Percentiles rank a stretch among this genome's conserved stretches.
These are phyloP conservation scores for Aureoboletus auriporus DNA, from an alignment of 768 basidiomycete genomes.

Conservation along the genomic window DNA sequence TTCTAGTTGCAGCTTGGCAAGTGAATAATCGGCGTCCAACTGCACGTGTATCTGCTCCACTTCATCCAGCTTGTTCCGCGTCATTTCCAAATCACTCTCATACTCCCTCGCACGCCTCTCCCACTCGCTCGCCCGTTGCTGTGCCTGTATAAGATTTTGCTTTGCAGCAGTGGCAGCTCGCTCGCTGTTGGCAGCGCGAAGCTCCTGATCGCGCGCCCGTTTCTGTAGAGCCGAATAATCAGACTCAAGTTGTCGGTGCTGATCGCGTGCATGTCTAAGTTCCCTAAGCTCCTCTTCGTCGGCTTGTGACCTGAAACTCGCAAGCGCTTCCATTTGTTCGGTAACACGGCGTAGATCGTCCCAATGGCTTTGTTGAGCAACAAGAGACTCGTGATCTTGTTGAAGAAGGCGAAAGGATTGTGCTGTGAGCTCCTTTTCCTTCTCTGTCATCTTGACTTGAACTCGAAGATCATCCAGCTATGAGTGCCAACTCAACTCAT, in stretches of 20 bases:
- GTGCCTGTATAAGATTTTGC: conserved; percentile 64
- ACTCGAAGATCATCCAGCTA: conserved; percentile 63
- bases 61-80: conserved; percentile 60
- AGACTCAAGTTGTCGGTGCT: conserved; percentile 53
- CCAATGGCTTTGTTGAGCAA: conserved; percentile 70
- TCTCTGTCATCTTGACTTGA: conserved; percentile 49
- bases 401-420: conserved; percentile 51
- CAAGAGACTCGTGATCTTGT: conserved; percentile 55
- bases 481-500: neutral
- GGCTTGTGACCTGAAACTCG: conserved; percentile 54
- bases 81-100: conserved; percentile 59
- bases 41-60: conserved; percentile 61
- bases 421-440: conserved; percentile 58
- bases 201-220: conserved; percentile 69
- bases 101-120: conserved; percentile 72
- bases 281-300: conserved; percentile 75
- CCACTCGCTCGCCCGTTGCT: conserved; percentile 79
- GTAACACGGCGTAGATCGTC: conserved; percentile 66
- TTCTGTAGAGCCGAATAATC: conserved; percentile 67
- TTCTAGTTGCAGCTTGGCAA: conserved; percentile 68
- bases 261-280: conserved; percentile 61
- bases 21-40: conserved; percentile 66
- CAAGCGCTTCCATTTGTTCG: conserved; percentile 69
- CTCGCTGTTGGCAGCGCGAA: conserved; percentile 56
- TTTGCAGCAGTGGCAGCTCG: conserved; percentile 52